These are phyloP conservation scores for Fusarium sp. DNA, from an alignment of 2,329 filamentous ascomycete genomes.

Conservation along the genomic window DNA sequence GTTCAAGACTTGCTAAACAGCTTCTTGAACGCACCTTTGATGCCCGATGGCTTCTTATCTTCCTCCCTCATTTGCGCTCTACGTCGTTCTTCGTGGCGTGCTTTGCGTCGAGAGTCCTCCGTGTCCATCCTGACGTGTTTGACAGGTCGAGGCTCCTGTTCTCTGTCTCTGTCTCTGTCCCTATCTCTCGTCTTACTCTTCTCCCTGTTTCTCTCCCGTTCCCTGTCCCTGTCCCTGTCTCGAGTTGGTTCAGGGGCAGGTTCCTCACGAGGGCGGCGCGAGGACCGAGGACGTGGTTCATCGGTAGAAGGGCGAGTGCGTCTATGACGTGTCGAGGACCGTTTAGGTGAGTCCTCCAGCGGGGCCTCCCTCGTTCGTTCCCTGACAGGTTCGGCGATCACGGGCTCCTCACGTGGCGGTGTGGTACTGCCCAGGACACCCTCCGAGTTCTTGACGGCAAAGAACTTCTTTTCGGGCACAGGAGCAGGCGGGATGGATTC, in stretches of 20 bases:
- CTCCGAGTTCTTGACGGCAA: conserved; percentile 52
- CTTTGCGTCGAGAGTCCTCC: conserved; percentile 49
- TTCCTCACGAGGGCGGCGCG: conserved; percentile 36
- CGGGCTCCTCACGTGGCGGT: conserved; percentile 39
- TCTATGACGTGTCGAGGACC: conserved; percentile 39
- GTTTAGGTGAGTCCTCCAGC: conserved; percentile 45
- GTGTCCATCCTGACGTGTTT: conserved; percentile 44
- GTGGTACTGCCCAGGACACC: conserved; percentile 45
- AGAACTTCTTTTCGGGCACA: conserved; percentile 52
- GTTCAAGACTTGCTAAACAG: conserved; percentile 41
- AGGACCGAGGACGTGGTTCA: conserved; percentile 33
- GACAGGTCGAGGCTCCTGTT: conserved; percentile 23
- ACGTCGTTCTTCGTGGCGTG: conserved; percentile 46
- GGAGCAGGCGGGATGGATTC: conserved; percentile 31
- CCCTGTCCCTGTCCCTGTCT: conserved; percentile 20
- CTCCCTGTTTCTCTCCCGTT: conserved; percentile 14
- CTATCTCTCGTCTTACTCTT: conserved; percentile 13
- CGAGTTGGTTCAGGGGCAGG: conserved; percentile 24
- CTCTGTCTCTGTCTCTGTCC: conserved; percentile 3
- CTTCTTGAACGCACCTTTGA: conserved; percentile 47
- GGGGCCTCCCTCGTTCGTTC: conserved; percentile 38
- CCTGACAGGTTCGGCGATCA: conserved; percentile 29
- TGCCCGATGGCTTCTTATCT: conserved; percentile 45
- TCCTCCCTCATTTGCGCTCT: conserved; percentile 46
- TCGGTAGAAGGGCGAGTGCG: conserved; percentile 31